These are phyloP conservation scores for Fusarium sp. DNA, from an alignment of 2,329 filamentous ascomycete species.

Conservation along the genomic window DNA sequence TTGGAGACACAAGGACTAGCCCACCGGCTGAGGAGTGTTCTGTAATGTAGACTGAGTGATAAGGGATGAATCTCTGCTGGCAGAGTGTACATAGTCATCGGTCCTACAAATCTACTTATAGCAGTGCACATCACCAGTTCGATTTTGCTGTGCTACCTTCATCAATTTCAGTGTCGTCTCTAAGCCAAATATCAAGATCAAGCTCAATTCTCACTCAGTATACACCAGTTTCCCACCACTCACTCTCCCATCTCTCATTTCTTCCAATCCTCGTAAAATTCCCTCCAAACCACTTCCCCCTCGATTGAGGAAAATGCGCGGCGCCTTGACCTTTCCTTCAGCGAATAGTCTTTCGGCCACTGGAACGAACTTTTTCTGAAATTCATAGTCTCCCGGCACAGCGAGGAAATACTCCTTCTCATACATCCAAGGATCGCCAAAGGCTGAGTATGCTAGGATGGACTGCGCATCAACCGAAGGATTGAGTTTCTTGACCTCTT, in stretches of 20 bases:
- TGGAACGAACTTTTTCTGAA: slow-evolving; percentile 4
- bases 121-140: too few relatives aligned
- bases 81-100: too few relatives aligned
- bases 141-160: too few relatives aligned
- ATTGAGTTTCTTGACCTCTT: not conserved
- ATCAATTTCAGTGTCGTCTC: too few relatives aligned
- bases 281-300: not conserved
- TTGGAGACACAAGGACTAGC: not conserved
- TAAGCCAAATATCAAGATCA: too few relatives aligned
- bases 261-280: not conserved
- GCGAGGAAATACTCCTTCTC: not conserved
- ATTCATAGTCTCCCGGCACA: slow-evolving; percentile 6
- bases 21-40: slow-evolving; percentile 31
- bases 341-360: not conserved
- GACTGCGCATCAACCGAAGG: not conserved
- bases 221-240: slow-evolving; percentile 26
- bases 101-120: too few relatives aligned
- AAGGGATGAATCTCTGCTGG: too few relatives aligned
- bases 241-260: not conserved
- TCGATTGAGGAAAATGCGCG: not conserved
- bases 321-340: not conserved
- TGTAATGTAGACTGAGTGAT: slow-evolving; percentile 19
- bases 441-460: slow-evolving; percentile 16
- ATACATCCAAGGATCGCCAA: slow-evolving; percentile 9
- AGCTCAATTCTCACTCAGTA: too few relatives aligned